Conservation (phyloP, 2,329 filamentous ascomycete species). For the Cyclaneusma minus region DNA sequence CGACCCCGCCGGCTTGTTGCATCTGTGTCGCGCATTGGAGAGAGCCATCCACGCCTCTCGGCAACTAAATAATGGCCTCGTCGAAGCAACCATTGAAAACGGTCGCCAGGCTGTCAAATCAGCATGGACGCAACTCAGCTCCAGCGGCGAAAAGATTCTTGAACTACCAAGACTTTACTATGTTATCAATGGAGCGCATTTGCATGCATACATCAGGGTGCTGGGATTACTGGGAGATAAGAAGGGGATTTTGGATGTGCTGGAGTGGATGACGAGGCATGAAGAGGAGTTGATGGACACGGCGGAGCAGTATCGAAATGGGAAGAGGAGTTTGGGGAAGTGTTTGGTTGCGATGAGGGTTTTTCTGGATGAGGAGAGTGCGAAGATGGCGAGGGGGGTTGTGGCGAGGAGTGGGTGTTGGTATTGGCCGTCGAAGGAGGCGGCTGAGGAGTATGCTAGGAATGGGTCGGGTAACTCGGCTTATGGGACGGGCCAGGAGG, state of each 20-base stretch:
- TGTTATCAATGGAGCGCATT: slow-evolving; percentile 27
- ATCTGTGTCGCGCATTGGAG: slow-evolving; percentile 12
- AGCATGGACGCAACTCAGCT: slow-evolving; percentile 16
- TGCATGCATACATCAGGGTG: slow-evolving; percentile 46
- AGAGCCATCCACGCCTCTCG: slow-evolving; percentile 12
- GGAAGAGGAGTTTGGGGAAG: slow-evolving; percentile 6
- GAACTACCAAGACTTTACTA: slow-evolving; percentile 21
- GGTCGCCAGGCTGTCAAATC: slow-evolving; percentile 16
- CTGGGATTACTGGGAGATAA: slow-evolving; percentile 45
- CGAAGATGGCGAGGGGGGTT: slow-evolving; percentile 8
- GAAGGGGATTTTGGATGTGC: slow-evolving; percentile 37
- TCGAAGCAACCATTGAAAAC: neutral
- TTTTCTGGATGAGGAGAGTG: slow-evolving; percentile 5
- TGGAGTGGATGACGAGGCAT: slow-evolving; percentile 41
- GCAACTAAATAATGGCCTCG: neutral
- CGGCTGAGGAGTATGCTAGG: slow-evolving; percentile 5
- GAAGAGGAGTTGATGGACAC: slow-evolving; percentile 19
- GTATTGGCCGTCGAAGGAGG: slow-evolving; percentile 13
- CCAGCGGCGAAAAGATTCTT: slow-evolving; percentile 2
- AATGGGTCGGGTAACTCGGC: no score
- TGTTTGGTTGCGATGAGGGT: slow-evolving; percentile 11
- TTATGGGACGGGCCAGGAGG: no score
- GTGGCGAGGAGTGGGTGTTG: no score
- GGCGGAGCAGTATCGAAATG: slow-evolving; percentile 8
- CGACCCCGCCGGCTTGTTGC: slow-evolving; percentile 13